A percentile compares a stretch with the other conserved stretches of the same genome.
Conservation (phyloP, 208 protist species). For the Leishmania amazonensis region DNA sequence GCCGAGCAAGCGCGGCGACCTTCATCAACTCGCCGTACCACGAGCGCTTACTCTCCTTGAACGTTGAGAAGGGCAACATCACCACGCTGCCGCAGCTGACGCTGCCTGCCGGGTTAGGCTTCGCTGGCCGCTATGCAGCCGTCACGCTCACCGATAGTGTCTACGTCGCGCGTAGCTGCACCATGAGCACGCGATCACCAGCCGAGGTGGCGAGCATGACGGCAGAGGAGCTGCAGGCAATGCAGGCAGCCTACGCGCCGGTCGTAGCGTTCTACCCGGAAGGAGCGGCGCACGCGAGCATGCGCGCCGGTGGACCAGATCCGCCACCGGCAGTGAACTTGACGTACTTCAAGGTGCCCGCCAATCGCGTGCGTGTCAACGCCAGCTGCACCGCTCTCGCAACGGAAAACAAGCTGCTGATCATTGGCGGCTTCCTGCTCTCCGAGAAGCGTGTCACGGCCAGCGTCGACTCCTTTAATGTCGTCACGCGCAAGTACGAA, state of each 20-base stretch:
- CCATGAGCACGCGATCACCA: conserved; percentile 25
- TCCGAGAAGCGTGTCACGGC: conserved; percentile 18
- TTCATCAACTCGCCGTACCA: conserved; percentile 19
- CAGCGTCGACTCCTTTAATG: conserved; percentile 43
- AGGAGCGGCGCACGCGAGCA: neutral
- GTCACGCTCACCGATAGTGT: conserved; percentile 36
- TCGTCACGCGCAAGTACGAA: conserved; percentile 40
- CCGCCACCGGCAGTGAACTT: conserved; percentile 18
- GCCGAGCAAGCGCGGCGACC: neutral
- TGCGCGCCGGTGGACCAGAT: neutral
- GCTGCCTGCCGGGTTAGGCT: conserved; percentile 20
- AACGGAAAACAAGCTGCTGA: conserved; percentile 27
- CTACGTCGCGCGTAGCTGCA: conserved; percentile 38
- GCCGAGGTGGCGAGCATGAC: conserved; percentile 10
- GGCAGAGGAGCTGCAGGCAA: neutral
- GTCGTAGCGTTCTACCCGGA: conserved; percentile 27
- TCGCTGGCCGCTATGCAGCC: conserved; percentile 32
- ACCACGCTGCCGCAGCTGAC: conserved; percentile 11
- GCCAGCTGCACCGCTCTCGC: conserved; percentile 33
- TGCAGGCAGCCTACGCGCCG: conserved; percentile 22
- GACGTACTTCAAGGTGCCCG: conserved; percentile 27
- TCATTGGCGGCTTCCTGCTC: conserved; percentile 37
- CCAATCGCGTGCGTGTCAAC: conserved; percentile 31
- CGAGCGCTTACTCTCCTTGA: conserved; percentile 21
- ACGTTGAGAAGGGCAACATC: conserved; percentile 15